These are phyloP conservation scores for Nematocida displodere DNA, from an alignment of 371 early-diverging fungal genomes.

Conservation along the genomic window DNA sequence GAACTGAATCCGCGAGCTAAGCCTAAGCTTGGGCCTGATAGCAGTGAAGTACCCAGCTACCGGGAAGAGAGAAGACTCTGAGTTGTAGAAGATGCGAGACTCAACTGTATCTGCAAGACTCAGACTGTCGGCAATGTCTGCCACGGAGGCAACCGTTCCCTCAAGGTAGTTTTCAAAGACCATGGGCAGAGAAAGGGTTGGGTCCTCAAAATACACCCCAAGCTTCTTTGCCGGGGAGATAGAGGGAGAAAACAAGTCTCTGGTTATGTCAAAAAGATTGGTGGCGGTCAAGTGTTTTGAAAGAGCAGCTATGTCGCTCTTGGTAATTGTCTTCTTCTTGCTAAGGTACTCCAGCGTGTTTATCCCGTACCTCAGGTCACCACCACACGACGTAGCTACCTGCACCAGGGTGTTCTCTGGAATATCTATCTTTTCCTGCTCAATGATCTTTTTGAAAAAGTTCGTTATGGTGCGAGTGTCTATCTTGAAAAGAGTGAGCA, in stretches of 20 bases:
- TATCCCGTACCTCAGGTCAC: slow-evolving; percentile 94
- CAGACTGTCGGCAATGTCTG: slow-evolving; percentile 25
- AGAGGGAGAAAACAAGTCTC: slow-evolving; percentile 68
- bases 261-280: slow-evolving; percentile 76
- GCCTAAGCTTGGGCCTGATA: slow-evolving; percentile 1
- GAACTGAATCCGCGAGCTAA: slow-evolving; percentile 1
- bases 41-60: slow-evolving; percentile 39
- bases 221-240: slow-evolving; percentile 71
- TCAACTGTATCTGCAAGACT: slow-evolving; percentile 21
- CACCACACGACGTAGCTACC: slow-evolving; percentile 73
- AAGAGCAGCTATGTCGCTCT: slow-evolving; percentile 75
- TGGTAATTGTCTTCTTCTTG: slow-evolving; percentile 69
- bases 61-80: slow-evolving; percentile 21
- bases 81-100: not conserved
- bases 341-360: slow-evolving; percentile 82
- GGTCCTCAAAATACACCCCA: slow-evolving; percentile 87
- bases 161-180: slow-evolving; percentile 70
- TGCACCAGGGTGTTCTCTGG: slow-evolving; percentile 76
- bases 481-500: slow-evolving; percentile 76
- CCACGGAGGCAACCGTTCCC: slow-evolving; percentile 16
- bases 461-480: slow-evolving; percentile 70
- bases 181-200: slow-evolving; percentile 78
- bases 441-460: slow-evolving; percentile 73
- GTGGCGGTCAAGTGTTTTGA: slow-evolving; percentile 59
- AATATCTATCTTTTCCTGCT: slow-evolving; percentile 73